Evolutionary conservation across 768 basidiomycete genomes (phyloP).

Genomic region (Russula compacta): DNA sequence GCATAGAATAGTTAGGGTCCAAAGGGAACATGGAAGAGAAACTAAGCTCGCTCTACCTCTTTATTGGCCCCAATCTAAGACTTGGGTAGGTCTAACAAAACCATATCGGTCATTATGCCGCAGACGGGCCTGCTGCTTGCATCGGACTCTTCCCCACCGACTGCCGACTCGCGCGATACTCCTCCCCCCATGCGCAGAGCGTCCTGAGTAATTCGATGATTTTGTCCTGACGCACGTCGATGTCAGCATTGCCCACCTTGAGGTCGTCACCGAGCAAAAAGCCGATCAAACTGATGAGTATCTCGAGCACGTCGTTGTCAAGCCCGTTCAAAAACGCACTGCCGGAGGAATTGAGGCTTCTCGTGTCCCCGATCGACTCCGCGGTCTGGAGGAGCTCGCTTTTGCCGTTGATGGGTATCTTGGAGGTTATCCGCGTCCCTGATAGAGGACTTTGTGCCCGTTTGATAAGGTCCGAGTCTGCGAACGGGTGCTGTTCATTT

Average conservation of each 20-base stretch:
- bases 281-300: slow-evolving; percentile 83
- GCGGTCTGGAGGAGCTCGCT: slow-evolving; percentile 76
- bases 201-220: slow-evolving; percentile 69
- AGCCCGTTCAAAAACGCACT: slow-evolving; percentile 61
- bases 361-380: slow-evolving; percentile 63
- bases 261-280: slow-evolving; percentile 87
- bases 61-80: too few species aligned
- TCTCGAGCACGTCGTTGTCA: slow-evolving; percentile 74
- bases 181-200: slow-evolving; percentile 73
- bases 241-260: slow-evolving; percentile 81
- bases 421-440: slow-evolving; percentile 43
- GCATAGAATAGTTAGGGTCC: too few species aligned
- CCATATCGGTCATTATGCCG: slow-evolving; percentile 1
- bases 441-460: slow-evolving; percentile 90
- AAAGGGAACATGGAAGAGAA: too few species aligned
- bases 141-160: slow-evolving; percentile 34
- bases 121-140: slow-evolving; percentile 23
- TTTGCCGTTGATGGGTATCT: slow-evolving; percentile 46
- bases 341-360: slow-evolving; percentile 65
- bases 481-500: slow-evolving; percentile 17
- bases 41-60: too few species aligned
- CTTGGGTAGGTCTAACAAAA: too few species aligned
- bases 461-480: slow-evolving; percentile 51
- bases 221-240: slow-evolving; percentile 81
- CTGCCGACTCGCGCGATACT: slow-evolving; percentile 44